Evolutionary conservation across 2,329 filamentous ascomycete species (phyloP).

Genomic region (Neopestalotiopsis sp.): DNA sequence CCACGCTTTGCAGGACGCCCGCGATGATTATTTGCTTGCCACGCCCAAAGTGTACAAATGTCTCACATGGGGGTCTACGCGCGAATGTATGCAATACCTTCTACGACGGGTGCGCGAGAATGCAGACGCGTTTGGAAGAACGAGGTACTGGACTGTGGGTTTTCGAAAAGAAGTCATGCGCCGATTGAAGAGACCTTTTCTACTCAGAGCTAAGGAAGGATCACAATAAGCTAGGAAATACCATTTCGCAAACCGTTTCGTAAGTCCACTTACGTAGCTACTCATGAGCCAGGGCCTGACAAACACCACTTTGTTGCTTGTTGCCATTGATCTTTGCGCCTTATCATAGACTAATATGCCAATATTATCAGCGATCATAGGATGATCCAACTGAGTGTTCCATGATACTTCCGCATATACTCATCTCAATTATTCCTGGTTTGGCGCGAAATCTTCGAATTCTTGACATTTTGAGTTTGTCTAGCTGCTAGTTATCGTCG

Average conservation of each 20-base stretch:
- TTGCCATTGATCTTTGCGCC: neutral
- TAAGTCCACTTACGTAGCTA: neutral
- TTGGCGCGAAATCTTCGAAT: no score
- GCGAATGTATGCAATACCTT: conserved; percentile 6
- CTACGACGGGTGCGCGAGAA: conserved; percentile 1
- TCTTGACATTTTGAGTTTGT: neutral
- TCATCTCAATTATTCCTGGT: no score
- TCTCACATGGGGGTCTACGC: neutral
- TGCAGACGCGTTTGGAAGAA: neutral
- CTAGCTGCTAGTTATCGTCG: neutral
- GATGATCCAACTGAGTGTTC: neutral
- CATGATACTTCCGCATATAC: no score
- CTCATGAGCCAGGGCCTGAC: neutral
- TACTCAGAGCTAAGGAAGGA: neutral
- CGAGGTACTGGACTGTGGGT: neutral
- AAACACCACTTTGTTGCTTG: neutral
- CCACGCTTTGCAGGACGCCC: neutral
- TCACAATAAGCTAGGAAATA: neutral
- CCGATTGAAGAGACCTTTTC: neutral
- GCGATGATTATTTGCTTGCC: neutral
- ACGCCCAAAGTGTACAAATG: conserved; percentile 1
- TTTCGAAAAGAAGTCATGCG: neutral
- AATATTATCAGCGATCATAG: neutral
- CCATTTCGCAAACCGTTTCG: neutral
- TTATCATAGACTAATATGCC: neutral